A percentile compares a stretch with the other conserved stretches of the same genome.
These are phyloP conservation scores for Chrysoporthe puriensis DNA, from an alignment of 2,329 filamentous ascomycete species.

Conservation along the genomic window DNA sequence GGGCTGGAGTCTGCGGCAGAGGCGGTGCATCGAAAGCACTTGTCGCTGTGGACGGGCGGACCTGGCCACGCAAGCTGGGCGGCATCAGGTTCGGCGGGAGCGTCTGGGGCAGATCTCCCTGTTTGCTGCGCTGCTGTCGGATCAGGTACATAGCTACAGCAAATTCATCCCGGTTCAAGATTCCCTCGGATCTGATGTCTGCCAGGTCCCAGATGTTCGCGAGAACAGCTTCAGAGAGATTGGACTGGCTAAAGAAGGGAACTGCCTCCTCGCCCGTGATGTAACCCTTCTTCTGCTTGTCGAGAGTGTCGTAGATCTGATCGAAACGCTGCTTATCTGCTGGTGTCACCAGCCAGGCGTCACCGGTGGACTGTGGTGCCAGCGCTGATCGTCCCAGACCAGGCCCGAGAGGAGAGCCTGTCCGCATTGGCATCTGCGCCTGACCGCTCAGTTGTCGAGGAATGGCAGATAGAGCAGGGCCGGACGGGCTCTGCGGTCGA, in stretches of 20 bases:
- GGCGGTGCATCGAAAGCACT: conserved; percentile 56
- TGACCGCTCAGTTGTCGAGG: conserved; percentile 81
- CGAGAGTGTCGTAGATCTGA: conserved; percentile 79
- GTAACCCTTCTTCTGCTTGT: conserved; percentile 77
- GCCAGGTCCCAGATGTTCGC: conserved; percentile 97
- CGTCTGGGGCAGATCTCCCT: conserved; percentile 71
- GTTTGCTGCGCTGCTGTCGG: conserved; percentile 79
- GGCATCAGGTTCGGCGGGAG: conserved; percentile 83
- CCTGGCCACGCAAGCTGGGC: conserved; percentile 76
- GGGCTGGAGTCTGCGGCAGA: conserved; percentile 42
- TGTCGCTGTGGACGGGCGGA: conserved; percentile 50
- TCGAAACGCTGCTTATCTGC: conserved; percentile 89
- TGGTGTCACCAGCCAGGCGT: conserved; percentile 78
- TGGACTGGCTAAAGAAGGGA: conserved; percentile 89
- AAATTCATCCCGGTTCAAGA: conserved; percentile 86
- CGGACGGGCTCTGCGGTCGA: conserved; percentile 54
- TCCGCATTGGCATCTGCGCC: conserved; percentile 61
- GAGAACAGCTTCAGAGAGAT: conserved; percentile 82
- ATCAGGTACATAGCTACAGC: conserved; percentile 98
- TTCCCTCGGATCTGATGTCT: conserved; percentile 89
- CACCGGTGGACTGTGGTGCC: conserved; percentile 51
- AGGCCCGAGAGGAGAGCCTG: conserved; percentile 58
- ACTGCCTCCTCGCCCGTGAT: conserved; percentile 96
- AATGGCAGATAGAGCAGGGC: conserved; percentile 65
- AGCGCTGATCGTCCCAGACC: conserved; percentile 46